phyloP scores from a whole-genome alignment of 257 asterid species.

The Lycium barbarum region DNA sequence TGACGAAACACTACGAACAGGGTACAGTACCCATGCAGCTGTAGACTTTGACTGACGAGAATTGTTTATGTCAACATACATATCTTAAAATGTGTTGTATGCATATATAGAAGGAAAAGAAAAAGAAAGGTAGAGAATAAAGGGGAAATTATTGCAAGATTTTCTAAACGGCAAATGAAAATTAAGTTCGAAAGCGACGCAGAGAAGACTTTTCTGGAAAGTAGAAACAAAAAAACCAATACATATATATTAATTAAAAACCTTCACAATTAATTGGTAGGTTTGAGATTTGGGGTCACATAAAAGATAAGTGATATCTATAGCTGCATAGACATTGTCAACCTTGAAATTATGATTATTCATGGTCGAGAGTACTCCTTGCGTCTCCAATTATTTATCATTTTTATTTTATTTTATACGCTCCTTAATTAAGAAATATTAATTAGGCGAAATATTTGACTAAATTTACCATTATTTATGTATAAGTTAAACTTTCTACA shows the following conservation, averaged over 20 bases:
- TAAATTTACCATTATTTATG: no score
- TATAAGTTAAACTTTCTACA: no score
- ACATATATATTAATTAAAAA: no score
- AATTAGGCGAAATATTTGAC: no score
- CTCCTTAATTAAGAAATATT: no score
- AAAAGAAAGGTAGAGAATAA: neutral
- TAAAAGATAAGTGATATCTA: no score
- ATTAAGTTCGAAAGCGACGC: neutral
- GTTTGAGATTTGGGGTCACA: neutral
- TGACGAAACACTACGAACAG: neutral
- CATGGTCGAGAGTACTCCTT: no score
- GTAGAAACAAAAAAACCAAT: neutral
- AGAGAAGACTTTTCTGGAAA: neutral
- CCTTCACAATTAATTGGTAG: no score
- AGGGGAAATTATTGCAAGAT: neutral
- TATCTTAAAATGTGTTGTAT: neutral
- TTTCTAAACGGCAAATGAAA: neutral
- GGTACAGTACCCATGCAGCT: neutral
- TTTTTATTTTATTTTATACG: no score
- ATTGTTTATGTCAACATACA: neutral
- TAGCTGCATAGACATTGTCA: no score
- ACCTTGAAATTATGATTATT: no score
- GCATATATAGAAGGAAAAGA: neutral
- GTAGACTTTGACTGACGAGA: neutral
- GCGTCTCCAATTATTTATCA: no score